Base-by-base conservation (phyloP, 305 asterid genomes). In the Solanum hybrid region DNA sequence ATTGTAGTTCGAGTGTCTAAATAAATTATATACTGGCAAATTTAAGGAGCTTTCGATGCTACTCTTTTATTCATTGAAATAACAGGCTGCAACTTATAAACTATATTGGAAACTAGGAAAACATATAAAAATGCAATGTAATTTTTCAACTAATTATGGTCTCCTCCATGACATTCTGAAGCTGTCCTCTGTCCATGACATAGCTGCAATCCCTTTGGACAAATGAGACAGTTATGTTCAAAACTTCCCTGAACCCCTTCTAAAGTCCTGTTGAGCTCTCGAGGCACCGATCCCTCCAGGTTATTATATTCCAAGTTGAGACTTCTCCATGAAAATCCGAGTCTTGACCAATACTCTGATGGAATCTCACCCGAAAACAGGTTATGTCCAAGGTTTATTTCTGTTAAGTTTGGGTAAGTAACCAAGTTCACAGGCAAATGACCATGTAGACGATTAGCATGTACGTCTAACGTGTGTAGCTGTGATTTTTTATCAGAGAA, bases 101-200 rank as follows among this genome's bases (percentile, higher is more conserved):
- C 77, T 57, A 51, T 85, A 57, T 57, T 20, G 41, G 7, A 10
- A 85, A 20, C 7, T 57, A 57, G 45, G 32, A 85, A 51, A 32
- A 85, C 41, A 85, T 1, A 2, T 10, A 79, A 51, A 78, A 51
- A 17, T 29, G 75, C 88, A 45, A 9, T 10, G 39, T 31, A 84
- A 29, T 10, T 84, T 84, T 84, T 85, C 45, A 57, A 31, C 12
- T 57, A 51, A 10, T 76, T 17, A 14, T 15, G 41, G n/a, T 85
- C 32, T 57, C 89, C 89, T 20, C 91, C 45, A 79, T 88, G 78
- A 79, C 95, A 94, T 79, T 94, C 92, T n/a, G 92, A 87, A 84
- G 93, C 90, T 37, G 94, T 82, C 92, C 94, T 90, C 77, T 94
- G 95, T 61, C 94, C 94, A 29, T 8, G 90, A 84, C 93, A 94